Evolutionary conservation across 352 stramenopile genomes (phyloP).

Genomic region (Globisporangium perplexum): DNA sequence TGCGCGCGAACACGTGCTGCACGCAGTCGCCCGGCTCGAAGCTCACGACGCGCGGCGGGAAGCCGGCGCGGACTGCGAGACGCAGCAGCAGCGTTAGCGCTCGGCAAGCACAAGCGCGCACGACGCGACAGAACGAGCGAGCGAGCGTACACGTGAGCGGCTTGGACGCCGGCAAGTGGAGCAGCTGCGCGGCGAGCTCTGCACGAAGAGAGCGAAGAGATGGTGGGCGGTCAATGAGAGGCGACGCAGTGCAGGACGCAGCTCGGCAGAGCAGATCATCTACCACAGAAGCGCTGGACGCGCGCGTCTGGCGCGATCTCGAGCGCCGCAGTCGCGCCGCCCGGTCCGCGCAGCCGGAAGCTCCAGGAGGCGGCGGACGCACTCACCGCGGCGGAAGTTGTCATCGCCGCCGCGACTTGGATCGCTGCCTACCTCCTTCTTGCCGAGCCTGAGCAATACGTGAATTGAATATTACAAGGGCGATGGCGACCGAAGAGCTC

Average conservation of each 20-base stretch:
- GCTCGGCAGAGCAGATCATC: no score
- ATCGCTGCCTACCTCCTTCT: no score
- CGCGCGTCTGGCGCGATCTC: slow-evolving; percentile 30
- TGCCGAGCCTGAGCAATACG: no score
- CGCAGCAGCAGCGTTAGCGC: no score
- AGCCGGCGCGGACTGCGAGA: slow-evolving; percentile 58
- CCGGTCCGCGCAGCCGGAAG: slow-evolving; percentile 54
- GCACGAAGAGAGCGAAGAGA: neutral
- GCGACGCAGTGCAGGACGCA: slow-evolving; percentile 16
- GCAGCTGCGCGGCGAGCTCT: slow-evolving; percentile 39
- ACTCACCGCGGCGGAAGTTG: no score
- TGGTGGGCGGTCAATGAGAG: neutral
- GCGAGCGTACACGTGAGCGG: slow-evolving; percentile 33
- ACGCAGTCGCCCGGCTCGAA: slow-evolving; percentile 30
- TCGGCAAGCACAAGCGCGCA: neutral
- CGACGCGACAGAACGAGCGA: neutral
- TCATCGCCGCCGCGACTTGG: no score
- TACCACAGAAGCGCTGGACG: slow-evolving; percentile 45
- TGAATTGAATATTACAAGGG: no score
- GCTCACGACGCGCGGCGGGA: slow-evolving; percentile 44
- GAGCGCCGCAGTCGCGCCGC: slow-evolving; percentile 49
- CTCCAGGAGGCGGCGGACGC: no score
- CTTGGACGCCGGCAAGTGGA: slow-evolving; percentile 37
- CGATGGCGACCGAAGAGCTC: neutral
- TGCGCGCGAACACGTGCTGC: slow-evolving; percentile 46